Base-by-base conservation (phyloP, 179 eudicot species). In the Drosera spatulata region DNA sequence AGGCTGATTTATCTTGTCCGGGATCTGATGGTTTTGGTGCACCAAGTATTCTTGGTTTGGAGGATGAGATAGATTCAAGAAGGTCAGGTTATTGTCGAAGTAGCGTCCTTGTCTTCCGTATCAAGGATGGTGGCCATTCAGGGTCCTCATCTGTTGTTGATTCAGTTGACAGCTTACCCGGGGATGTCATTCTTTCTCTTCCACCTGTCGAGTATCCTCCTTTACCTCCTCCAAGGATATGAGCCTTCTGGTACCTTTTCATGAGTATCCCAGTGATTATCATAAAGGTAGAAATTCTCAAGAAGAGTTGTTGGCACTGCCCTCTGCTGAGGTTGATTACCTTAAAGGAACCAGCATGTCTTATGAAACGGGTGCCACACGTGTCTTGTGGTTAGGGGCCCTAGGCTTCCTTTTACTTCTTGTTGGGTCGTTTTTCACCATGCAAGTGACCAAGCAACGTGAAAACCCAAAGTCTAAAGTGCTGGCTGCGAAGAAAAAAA, bases 401-500 rank as follows among this genome's bases (percentile, higher is more conserved):
- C 7, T 79, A 6, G 64, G 67, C 59, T 59, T 79, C 13, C 48
- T 75, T 66, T 43, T 73, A 53, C 62, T 77, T 48, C 41, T 68
- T 39, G 57, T 64, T 37, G 68, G 71, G 88, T 61, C 71, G 50
- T 50, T 56, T 54, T 77, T 40, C 67, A 59, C 59, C 61, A 60
- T 46, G 73, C 47, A 38, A 48, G 51, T 62, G 64, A 66, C 64
- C 7, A 65, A 68, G 65, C 53, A 55, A 55, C 55, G 49, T 41
- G 73, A 61, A 14, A 76, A 71, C 62, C 40, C 63, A 39, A 86
- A 77, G 52, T 53, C 59, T 53, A 79, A 71, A 73, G 13, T 71
- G 50, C 39, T 44, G 33, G 66, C 64, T 12, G 50, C 84, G 43
- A 86, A 79, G 73, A 86, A 77, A 72, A 83, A 67, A 73, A 86